Evolutionary conservation across 192 early-diverging fungal genomes (phyloP), one percentile per base, ranked within the genome.

Genomic region (Entomortierella lignicola): DNA sequence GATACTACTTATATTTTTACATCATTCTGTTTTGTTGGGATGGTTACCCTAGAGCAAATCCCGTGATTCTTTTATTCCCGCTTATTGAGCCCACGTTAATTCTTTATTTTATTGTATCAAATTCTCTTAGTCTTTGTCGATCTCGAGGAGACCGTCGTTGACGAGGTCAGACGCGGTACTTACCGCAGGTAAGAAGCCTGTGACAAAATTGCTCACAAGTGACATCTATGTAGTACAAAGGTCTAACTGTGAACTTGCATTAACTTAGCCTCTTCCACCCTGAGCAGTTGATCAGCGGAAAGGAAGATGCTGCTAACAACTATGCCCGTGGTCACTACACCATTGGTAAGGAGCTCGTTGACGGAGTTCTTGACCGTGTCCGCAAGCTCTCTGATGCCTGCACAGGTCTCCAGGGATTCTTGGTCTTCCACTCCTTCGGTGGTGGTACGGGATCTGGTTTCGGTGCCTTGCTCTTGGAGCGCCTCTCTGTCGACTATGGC

Each of bases 311-410:
- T 25, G 97, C 97, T 77, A 98, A 99, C 91, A 99, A 99, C 92
- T 98, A 99, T 80, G 97, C 97, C 57, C 97, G 97, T 92, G 97
- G 97, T 85, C 97, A 99, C 86, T 99, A 98, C 92, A 99, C 97
- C 63, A 94, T 99, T 67, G 97, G 97, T 64, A 99, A 99, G 92
- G 97, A 98, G 85, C 93, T 98, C 84, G 95, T 99, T 47, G 97
- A 99, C 88, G 83, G 88, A 66, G 97, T 98, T 66, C 91, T 99
- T 60, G 97, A 99, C 88, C 94, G 97, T 81, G 94, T 99, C 82
- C 92, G 97, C 82, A 96, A 95, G 90, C 91, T 99, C 48, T 93
- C 97, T 52, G 97, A 99, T 88, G 97, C 96, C 92, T 98, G 97
- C 86, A 94, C 93, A 37, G 97, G 97, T 82, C 95, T 99, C 55